These are phyloP conservation scores for Ophiorrhiza pumila DNA, from an alignment of 257 asterid species.

Conservation along the genomic window DNA sequence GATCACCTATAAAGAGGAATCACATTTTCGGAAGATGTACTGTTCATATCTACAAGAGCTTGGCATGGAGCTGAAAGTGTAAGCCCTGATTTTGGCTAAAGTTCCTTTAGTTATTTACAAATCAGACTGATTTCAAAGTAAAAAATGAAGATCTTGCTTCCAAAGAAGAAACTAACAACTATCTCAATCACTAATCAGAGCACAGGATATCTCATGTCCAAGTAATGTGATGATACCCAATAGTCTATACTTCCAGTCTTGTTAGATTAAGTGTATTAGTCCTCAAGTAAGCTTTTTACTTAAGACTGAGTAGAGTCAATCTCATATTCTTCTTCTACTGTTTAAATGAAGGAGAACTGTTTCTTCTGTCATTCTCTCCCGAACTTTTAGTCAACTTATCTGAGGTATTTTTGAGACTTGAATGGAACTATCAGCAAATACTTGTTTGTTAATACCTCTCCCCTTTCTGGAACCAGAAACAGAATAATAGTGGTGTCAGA, in stretches of 20 bases:
- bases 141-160: neutral
- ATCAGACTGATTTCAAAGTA: neutral
- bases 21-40: slow-evolving; percentile 41
- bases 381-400: neutral
- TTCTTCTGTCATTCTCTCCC: neutral
- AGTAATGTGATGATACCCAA: neutral
- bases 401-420: neutral
- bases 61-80: slow-evolving; percentile 60
- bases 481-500: neutral
- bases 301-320: neutral
- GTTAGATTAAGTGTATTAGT: neutral
- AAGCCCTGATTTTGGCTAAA: slow-evolving; percentile 23
- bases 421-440: neutral
- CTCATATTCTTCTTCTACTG: neutral
- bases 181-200: neutral
- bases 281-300: neutral
- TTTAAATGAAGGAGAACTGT: slow-evolving; percentile 3
- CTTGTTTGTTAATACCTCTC: neutral
- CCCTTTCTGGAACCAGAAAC: neutral
- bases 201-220: neutral
- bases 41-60: slow-evolving; percentile 54
- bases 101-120: neutral
- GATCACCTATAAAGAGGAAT: slow-evolving; percentile 35
- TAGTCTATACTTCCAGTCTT: neutral
- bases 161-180: neutral